These are phyloP conservation scores for Pseudocercospora cruenta DNA, from an alignment of 2,329 filamentous ascomycete genomes.

Conservation along the genomic window DNA sequence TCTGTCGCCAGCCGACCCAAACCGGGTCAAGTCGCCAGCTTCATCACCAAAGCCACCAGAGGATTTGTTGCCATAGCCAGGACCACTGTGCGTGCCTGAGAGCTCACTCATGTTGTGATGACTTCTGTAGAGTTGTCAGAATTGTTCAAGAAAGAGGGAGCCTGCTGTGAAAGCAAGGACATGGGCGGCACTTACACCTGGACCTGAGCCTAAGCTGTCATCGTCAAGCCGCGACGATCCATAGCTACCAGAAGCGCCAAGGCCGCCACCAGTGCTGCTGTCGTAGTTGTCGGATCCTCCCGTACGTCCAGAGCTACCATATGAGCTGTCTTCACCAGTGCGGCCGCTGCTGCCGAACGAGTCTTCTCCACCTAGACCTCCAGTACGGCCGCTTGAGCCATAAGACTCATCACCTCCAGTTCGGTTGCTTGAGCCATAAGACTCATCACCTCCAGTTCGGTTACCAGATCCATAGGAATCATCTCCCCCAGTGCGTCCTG, in stretches of 20 bases:
- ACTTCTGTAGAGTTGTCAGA: conserved; percentile 5
- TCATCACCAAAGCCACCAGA: conserved; percentile 15
- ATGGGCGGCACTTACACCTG: neutral
- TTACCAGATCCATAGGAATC: conserved; percentile 15
- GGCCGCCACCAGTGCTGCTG: conserved; percentile 5
- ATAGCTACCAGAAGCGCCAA: neutral
- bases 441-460: conserved; percentile 18
- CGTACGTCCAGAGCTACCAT: conserved; percentile 11
- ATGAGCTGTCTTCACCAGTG: conserved; percentile 12
- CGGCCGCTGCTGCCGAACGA: conserved; percentile 3
- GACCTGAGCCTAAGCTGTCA: conserved; percentile 21
- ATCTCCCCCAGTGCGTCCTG: conserved; percentile 16
- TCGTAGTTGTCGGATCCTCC: conserved; percentile 13
- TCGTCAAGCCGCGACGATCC: conserved; percentile 8
- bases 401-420: conserved; percentile 19
- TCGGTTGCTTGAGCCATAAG: conserved; percentile 9
- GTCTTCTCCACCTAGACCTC: conserved; percentile 7
- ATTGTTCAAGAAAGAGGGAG: neutral
- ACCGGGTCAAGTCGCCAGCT: conserved; percentile 3
- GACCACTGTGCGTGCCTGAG: conserved; percentile 4
- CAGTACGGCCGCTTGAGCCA: conserved; percentile 18
- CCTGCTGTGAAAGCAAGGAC: neutral
- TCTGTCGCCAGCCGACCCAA: conserved; percentile 5
- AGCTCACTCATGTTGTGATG: conserved; percentile 4
- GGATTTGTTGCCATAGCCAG: conserved; percentile 10